Conservation (phyloP, 2,329 filamentous ascomycete genomes). For the Diaporthe citri region DNA sequence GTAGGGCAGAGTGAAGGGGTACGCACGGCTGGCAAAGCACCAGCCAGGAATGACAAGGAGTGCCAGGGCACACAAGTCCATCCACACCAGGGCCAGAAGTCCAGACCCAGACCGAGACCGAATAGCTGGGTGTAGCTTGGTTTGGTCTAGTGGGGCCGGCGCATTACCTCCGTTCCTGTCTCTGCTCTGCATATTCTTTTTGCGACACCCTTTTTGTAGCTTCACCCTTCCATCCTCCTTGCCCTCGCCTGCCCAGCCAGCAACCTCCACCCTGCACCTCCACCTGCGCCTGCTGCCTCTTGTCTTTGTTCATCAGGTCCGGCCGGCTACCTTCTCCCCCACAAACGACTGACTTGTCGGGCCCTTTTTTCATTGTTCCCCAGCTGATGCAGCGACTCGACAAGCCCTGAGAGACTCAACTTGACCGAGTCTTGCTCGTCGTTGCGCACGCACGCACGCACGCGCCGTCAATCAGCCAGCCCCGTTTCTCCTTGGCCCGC, state of each 20-base stretch:
- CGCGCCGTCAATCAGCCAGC: not conserved
- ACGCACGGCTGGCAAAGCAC: constrained; percentile 6
- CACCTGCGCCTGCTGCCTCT: constrained; percentile 1
- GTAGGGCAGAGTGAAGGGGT: not conserved
- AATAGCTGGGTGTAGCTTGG: constrained; percentile 11
- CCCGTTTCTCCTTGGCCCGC: constrained; percentile 16
- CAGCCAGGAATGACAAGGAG: not conserved
- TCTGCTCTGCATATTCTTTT: constrained; percentile 29
- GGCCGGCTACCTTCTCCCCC: not conserved
- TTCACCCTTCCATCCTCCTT: constrained; percentile 22
- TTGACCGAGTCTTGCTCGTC: constrained; percentile 1
- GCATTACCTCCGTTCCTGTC: constrained; percentile 30
- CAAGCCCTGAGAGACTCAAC: not conserved
- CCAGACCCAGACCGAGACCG: constrained; percentile 11
- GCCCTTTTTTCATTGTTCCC: not conserved
- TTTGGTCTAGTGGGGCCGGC: constrained; percentile 30
- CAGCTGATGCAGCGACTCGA: constrained; percentile 8
- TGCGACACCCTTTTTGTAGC: constrained; percentile 31
- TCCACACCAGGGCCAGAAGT: constrained; percentile 1
- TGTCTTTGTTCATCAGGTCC: constrained; percentile 28
- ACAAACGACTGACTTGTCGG: not conserved
- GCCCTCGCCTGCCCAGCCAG: constrained; percentile 10
- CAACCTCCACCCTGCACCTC: constrained; percentile 6
- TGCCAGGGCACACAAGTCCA: constrained; percentile 16
- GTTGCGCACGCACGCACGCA: not conserved